phyloP scores from a whole-genome alignment of 306 rosid genomes.

The Cucumis cinereus region DNA sequence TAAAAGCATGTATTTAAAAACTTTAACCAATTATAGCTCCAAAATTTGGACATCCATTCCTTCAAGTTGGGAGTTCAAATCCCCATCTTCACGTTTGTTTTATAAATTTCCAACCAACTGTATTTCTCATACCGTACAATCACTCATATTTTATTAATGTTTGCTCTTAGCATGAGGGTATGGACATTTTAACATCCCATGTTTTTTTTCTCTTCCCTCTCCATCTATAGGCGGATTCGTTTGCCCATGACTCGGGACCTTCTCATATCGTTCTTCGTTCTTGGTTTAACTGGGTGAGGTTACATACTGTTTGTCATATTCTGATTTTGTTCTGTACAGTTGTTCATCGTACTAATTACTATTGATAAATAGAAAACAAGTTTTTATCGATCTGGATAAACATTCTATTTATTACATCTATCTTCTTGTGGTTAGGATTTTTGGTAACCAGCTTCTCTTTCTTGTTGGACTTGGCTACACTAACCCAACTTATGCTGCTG shows the following conservation, averaged over 20 bases:
- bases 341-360: not conserved
- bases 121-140: not conserved
- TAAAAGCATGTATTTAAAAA: not conserved
- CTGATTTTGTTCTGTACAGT: not conserved
- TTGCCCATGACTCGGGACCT: slow-evolving; percentile 51
- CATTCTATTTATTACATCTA: slow-evolving; percentile 14
- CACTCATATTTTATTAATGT: not conserved
- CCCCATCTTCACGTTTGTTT: not conserved
- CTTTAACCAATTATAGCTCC: not conserved
- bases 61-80: not conserved
- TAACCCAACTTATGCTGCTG: slow-evolving; percentile 92
- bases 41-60: not conserved
- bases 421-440: slow-evolving; percentile 47
- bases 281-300: slow-evolving; percentile 89
- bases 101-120: not conserved
- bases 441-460: slow-evolving; percentile 92
- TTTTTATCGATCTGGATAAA: not conserved
- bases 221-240: slow-evolving; percentile 43
- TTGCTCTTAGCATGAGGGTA: not conserved
- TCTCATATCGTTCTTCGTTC: slow-evolving; percentile 57
- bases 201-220: not conserved
- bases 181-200: not conserved
- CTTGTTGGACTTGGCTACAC: slow-evolving; percentile 92
- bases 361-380: not conserved
- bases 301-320: not conserved